Base-by-base conservation (phyloP, 257 asterid genomes). In the Solanum paucissectum region DNA sequence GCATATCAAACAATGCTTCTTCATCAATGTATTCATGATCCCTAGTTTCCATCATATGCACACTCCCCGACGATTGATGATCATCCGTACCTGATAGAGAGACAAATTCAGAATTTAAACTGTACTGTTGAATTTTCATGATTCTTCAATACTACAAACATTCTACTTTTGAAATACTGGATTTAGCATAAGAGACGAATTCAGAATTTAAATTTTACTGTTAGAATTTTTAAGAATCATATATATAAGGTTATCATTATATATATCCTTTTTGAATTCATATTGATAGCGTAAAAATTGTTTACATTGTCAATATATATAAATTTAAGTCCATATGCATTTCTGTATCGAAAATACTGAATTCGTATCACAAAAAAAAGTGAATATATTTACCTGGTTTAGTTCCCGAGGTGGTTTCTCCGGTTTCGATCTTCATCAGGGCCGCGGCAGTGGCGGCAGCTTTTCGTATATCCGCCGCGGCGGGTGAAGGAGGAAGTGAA, bases 371-470 rank as follows among this genome's bases (percentile, higher is more conserved):
- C 7, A 36, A 0, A 1, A 33, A 11, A 71, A 71, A 3, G 2
- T 9, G 46, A 20, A 20, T 73, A 75, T 37, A 25, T 25, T 37
- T 46, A 81, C 85, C 42, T 44, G 42, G 68, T 6, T 81, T 29
- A 44, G 85, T 74, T 38, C 12, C 71, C 40, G 29, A 10, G 23
- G 86, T 87, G 33, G 10, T 9, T 49, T 71, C 82, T 7, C 83
- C 66, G 12, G 84, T 6, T 37, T 84, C 88, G 52, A 84, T 88
- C 87, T 66, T 92, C 94, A 92, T 89, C 88, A 88, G n/a, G 23
- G 87, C 89, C 7, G 95, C 96, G 0, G 94, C 96, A 14, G 44
- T 75, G 1, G 94, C 92, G 2, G 95, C 94, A 0, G 95, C 94
- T n/a, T 83, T 88, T 32, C 92, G 89, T 20, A 94, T 93, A 84